A percentile compares a stretch with the other conserved stretches of the same genome.
These are phyloP conservation scores for Bertia moriformis DNA, from an alignment of 2,329 filamentous ascomycete genomes.

Conservation along the genomic window DNA sequence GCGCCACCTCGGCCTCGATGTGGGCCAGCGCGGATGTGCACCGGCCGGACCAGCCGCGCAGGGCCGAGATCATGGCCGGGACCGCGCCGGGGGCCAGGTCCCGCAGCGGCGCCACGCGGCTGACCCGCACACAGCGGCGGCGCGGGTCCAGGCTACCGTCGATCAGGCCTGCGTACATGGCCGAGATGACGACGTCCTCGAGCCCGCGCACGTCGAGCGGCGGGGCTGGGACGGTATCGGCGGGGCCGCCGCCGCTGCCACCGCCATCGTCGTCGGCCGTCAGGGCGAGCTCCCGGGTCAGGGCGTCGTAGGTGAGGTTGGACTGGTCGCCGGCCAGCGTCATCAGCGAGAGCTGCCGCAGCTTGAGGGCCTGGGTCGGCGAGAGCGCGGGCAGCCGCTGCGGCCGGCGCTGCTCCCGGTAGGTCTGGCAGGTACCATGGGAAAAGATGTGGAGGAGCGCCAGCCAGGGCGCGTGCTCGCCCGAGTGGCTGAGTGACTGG, in stretches of 20 bases:
- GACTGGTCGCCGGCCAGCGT: slow-evolving; percentile 56
- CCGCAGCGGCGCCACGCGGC: slow-evolving; percentile 69
- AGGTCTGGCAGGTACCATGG: slow-evolving; percentile 75
- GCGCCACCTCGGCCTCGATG: slow-evolving; percentile 61
- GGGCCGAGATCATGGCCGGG: slow-evolving; percentile 48
- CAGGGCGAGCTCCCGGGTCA: slow-evolving; percentile 56
- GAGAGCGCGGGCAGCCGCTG: slow-evolving; percentile 54
- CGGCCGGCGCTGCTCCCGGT: slow-evolving; percentile 33
- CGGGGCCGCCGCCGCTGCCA: too few species aligned
- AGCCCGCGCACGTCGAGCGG: slow-evolving; percentile 42
- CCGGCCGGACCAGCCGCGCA: slow-evolving; percentile 64
- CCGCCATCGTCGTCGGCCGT: slow-evolving; percentile 22
- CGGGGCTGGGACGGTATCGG: too few species aligned
- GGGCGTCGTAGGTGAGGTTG: slow-evolving; percentile 58
- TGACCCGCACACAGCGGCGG: slow-evolving; percentile 60
- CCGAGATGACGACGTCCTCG: slow-evolving; percentile 73
- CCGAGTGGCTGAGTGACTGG: slow-evolving; percentile 51
- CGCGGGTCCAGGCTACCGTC: slow-evolving; percentile 71
- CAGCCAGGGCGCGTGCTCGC: slow-evolving; percentile 52
- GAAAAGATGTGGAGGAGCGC: slow-evolving; percentile 76
- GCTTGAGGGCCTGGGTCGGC: slow-evolving; percentile 63
- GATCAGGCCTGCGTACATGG: slow-evolving; percentile 75
- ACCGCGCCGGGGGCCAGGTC: slow-evolving; percentile 68
- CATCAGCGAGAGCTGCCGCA: slow-evolving; percentile 79
- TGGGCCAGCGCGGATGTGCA: slow-evolving; percentile 61